Conservation (phyloP, 305 asterid genomes). For the Fraxinus paxiana region DNA sequence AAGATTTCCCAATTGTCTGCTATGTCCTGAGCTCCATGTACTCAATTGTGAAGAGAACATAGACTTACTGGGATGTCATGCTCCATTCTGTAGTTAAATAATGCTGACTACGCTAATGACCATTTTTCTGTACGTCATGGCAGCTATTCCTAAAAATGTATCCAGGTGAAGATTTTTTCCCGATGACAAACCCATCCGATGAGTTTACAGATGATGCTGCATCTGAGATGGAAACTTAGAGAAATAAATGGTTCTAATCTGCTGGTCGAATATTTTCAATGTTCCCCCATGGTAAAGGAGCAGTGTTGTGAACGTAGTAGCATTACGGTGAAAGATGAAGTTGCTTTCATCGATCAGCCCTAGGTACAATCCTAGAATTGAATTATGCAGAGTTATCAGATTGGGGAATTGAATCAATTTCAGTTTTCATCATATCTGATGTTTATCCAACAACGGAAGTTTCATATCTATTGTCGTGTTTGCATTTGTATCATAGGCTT, state of each 20-base stretch:
- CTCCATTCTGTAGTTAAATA: not conserved
- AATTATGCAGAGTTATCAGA: not conserved
- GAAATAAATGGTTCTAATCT: not conserved
- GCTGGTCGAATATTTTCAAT: not conserved
- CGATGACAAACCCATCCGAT: conserved; percentile 14
- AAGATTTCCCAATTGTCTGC: not conserved
- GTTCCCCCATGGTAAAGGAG: conserved; percentile 2
- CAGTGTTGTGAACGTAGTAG: not conserved
- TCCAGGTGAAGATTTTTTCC: conserved; percentile 31
- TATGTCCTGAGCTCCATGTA: not conserved
- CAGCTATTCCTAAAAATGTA: conserved; percentile 32
- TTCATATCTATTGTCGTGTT: conserved; percentile 3
- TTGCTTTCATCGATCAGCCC: not conserved
- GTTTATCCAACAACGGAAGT: not conserved
- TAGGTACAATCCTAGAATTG: not conserved
- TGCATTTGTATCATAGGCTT: not conserved
- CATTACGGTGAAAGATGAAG: conserved; percentile 13
- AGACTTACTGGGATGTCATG: not conserved
- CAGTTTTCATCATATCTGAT: conserved; percentile 6
- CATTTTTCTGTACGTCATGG: conserved; percentile 5
- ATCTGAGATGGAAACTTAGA: conserved; percentile 34
- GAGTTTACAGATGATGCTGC: conserved; percentile 21
- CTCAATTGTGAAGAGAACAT: not conserved
- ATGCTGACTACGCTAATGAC: not conserved
- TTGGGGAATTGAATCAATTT: not conserved